phyloP scores from a whole-genome alignment of 768 basidiomycete species.

The Mycena filopes region DNA sequence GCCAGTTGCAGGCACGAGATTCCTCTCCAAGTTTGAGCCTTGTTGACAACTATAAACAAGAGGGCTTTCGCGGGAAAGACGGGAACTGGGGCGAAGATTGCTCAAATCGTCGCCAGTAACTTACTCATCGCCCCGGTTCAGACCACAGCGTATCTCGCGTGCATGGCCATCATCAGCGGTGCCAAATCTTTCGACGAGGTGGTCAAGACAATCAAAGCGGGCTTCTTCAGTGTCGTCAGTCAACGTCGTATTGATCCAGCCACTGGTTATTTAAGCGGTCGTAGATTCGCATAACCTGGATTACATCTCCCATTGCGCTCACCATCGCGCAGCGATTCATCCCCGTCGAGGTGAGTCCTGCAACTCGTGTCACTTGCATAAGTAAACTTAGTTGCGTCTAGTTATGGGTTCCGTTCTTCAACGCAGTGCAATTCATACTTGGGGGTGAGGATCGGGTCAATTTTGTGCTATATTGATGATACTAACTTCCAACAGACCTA shows the following conservation, averaged over 20 bases:
- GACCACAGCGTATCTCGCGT: slow-evolving; percentile 76
- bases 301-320: slow-evolving; percentile 65
- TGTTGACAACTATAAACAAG: too few relatives aligned
- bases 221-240: slow-evolving; percentile 81
- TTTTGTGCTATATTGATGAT: too few relatives aligned
- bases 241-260: too few relatives aligned
- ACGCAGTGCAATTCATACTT: slow-evolving; percentile 75
- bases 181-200: slow-evolving; percentile 75
- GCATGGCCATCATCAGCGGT: slow-evolving; percentile 87
- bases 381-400: slow-evolving; percentile 38
- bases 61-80: slow-evolving; percentile 80
- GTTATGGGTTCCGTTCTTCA: slow-evolving; percentile 94
- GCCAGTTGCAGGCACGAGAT: slow-evolving; percentile 78
- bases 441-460: slow-evolving; percentile 73
- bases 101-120: slow-evolving; percentile 81
- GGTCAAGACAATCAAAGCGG: slow-evolving; percentile 71
- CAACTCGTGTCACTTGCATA: neutral
- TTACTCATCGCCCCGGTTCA: slow-evolving; percentile 82
- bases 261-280: too few relatives aligned
- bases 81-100: slow-evolving; percentile 63
- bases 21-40: too few relatives aligned
- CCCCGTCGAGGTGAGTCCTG: slow-evolving; percentile 78
- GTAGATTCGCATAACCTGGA: slow-evolving; percentile 65
- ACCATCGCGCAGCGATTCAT: slow-evolving; percentile 83
- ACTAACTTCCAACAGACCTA: too few relatives aligned